phyloP scores from a whole-genome alignment of 371 early-diverging fungal genomes.

The Pancytospora philotis region DNA sequence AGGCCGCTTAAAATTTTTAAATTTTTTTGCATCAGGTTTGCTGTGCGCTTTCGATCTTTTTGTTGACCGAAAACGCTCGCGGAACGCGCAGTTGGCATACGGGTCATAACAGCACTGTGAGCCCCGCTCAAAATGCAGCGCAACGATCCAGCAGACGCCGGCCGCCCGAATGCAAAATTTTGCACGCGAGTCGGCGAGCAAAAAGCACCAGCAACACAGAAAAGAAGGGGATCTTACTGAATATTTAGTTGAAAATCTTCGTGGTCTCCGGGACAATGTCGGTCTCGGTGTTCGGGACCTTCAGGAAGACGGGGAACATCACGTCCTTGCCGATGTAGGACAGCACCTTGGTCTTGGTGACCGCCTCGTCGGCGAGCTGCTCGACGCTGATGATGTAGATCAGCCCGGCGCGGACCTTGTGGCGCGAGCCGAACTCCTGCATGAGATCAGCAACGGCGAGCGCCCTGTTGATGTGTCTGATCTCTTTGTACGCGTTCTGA shows the following conservation, averaged over 20 bases:
- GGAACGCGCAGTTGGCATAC: too few relatives aligned
- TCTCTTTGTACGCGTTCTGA: slow-evolving; percentile 99
- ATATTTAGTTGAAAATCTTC: slow-evolving; percentile 40
- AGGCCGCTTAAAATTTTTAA: too few relatives aligned
- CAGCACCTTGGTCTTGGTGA: slow-evolving; percentile 45
- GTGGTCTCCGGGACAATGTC: slow-evolving; percentile 26
- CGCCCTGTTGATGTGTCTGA: slow-evolving; percentile 82
- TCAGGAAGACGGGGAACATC: slow-evolving; percentile 43
- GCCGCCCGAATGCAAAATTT: too few relatives aligned
- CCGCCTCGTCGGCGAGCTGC: slow-evolving; percentile 39
- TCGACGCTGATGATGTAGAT: slow-evolving; percentile 54
- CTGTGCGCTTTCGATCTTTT: too few relatives aligned
- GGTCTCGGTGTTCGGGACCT: slow-evolving; percentile 26
- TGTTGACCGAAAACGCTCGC: too few relatives aligned
- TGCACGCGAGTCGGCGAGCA: too few relatives aligned
- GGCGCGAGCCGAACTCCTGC: slow-evolving; percentile 51
- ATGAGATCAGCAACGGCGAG: slow-evolving; percentile 72
- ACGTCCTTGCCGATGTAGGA: slow-evolving; percentile 45
- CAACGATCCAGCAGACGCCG: too few relatives aligned
- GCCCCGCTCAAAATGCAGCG: too few relatives aligned
- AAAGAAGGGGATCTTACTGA: background rate
- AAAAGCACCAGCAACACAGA: too few relatives aligned
- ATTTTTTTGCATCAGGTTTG: too few relatives aligned
- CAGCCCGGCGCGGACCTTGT: slow-evolving; percentile 42
- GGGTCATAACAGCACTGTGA: too few relatives aligned